Base-by-base conservation (phyloP, 2,329 filamentous ascomycete genomes). In the Thermothelomyces thermophilus region DNA sequence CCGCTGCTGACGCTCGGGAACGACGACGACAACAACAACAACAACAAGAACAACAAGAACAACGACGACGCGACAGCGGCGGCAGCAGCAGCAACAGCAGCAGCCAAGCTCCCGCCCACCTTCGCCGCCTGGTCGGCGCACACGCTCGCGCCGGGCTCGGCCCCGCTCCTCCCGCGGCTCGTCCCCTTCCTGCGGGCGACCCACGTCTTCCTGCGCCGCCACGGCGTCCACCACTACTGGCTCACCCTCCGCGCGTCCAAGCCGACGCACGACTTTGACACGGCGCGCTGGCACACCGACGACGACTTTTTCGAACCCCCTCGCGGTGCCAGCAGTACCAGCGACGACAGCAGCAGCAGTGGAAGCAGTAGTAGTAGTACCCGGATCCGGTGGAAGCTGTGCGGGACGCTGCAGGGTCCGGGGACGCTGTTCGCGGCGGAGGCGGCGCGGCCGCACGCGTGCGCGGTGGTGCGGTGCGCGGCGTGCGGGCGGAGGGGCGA, bases 251-350 rank as follows among this genome's bases (percentile, higher is more conserved):
- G 50, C 41, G 50, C 50, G 14, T 41, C 50, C 9, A 28, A 24
- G 28, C 50, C 50, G 5, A 52, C 45, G 5, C 8, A 26, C 10
- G 41, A 44, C 9, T 52, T 52, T n/a, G 41, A 52, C 34, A 19
- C 24, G 14, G 34, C 50, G 13, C 50, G 50, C 41, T 52, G 50
- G 50, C 50, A 52, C 35, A 45, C 50, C 34, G 50, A 52, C 36
- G 50, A 52, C 45, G 28, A 48, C 28, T 52, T 52, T 28, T 52
- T 48, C 31, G 36, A 35, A 35, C 34, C 40, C 6, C 13, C 50
- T 5, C 41, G 30, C 26, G 19, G 30, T 28, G 19, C 14, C 28
- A 37, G 17, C 24, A 26, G 24, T 9, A 26, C 5, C 24, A 9
- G 9, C 9, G 9, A 26, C 24, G 24, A 26, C 24, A 26, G 24